phyloP scores from a whole-genome alignment of 768 basidiomycete species.

The Xanthoconium stramineum region DNA sequence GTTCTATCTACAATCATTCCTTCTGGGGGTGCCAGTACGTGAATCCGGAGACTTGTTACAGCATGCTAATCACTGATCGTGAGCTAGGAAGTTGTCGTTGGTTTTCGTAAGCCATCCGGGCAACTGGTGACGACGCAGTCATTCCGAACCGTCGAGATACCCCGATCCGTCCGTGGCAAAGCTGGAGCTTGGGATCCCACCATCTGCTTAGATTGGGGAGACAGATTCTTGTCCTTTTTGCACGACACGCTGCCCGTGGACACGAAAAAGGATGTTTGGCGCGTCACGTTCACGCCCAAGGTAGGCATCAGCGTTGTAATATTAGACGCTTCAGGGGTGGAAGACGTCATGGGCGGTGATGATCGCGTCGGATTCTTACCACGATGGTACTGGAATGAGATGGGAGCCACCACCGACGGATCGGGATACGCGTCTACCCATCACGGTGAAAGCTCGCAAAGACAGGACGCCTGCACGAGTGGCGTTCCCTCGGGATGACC shows the following conservation, averaged over 20 bases:
- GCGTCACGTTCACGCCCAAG: slow-evolving; percentile 61
- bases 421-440: slow-evolving; percentile 5
- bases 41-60: not conserved
- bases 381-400: slow-evolving; percentile 56
- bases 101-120: slow-evolving; percentile 81
- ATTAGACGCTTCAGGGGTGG: slow-evolving; percentile 47
- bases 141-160: slow-evolving; percentile 78
- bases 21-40: slow-evolving; percentile 85
- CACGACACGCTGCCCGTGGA: slow-evolving; percentile 31
- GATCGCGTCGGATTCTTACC: slow-evolving; percentile 81
- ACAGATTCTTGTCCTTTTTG: slow-evolving; percentile 57
- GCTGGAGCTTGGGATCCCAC: slow-evolving; percentile 74
- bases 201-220: slow-evolving; percentile 73
- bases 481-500: slow-evolving; percentile 18
- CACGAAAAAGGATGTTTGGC: slow-evolving; percentile 53
- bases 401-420: slow-evolving; percentile 1
- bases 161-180: slow-evolving; percentile 73
- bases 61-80: slow-evolving; percentile 2
- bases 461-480: not conserved
- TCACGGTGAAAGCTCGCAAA: slow-evolving; percentile 6
- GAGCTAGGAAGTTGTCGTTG: slow-evolving; percentile 75
- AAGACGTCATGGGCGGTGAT: slow-evolving; percentile 62
- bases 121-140: slow-evolving; percentile 60
- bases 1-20: slow-evolving; percentile 89
- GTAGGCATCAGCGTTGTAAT: slow-evolving; percentile 49